phyloP scores from a whole-genome alignment of 495 filamentous ascomycete genomes.

The Delitschia confertaspora region DNA sequence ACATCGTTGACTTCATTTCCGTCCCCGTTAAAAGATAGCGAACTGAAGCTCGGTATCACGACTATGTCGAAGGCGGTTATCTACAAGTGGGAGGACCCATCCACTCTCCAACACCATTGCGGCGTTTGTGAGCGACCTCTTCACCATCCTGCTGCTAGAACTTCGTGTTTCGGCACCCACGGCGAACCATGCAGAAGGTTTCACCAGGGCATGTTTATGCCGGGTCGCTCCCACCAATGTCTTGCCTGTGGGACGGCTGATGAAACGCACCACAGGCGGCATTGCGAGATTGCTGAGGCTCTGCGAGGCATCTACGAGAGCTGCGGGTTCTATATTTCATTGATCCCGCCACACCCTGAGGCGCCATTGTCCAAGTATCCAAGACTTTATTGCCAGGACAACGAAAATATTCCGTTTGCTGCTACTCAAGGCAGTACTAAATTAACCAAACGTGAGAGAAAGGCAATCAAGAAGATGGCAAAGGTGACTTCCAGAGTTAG shows the following conservation, averaged over 20 bases:
- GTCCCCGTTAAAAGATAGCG: too few relatives aligned
- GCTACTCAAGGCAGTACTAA: not conserved
- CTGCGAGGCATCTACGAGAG: conserved; percentile 11
- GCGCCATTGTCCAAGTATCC: not conserved
- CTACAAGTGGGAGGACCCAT: too few relatives aligned
- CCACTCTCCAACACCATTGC: conserved; percentile 33
- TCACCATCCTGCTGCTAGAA: conserved; percentile 13
- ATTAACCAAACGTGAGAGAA: conserved; percentile 2
- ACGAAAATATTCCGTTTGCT: not conserved
- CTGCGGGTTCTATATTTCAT: not conserved
- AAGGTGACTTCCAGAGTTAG: conserved; percentile 6
- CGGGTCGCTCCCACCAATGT: conserved; percentile 16
- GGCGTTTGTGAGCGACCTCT: conserved; percentile 26
- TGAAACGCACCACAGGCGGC: conserved; percentile 21
- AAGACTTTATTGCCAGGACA: not conserved
- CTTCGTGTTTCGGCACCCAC: conserved; percentile 25
- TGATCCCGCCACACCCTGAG: not conserved
- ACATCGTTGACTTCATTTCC: too few relatives aligned
- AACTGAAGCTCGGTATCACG: too few relatives aligned
- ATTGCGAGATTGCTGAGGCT: conserved; percentile 21
- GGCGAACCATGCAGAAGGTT: conserved; percentile 28
- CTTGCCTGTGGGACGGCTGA: conserved; percentile 18
- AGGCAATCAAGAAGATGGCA: conserved; percentile 2
- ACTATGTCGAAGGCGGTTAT: too few relatives aligned
- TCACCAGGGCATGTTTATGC: conserved; percentile 29